Base-by-base conservation (phyloP, 2,329 filamentous ascomycete species). In the Xylariaceae sp. region DNA sequence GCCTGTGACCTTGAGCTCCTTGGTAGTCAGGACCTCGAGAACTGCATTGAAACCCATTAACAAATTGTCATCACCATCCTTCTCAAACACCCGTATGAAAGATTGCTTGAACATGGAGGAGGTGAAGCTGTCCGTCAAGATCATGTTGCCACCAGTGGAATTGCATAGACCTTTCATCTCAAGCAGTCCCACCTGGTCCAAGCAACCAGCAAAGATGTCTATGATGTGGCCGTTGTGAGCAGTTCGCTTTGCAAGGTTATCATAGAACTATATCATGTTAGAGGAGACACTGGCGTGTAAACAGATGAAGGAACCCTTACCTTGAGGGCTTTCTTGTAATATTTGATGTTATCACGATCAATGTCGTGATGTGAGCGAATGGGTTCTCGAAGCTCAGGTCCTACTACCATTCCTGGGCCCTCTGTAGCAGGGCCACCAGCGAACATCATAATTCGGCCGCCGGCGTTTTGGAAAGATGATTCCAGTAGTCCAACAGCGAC, bases 21-120 rank as follows among this genome's bases (percentile, higher is more conserved):
- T 99, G 11, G 94, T 97, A 0, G 94, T 99, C 30, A 99, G 77
- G 13, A 97, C 93, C 73, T 99, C 94, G 10, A 99, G 81, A 9
- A 92, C 92, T 26, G 92, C 94, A 69, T 99, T 99, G 79, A 99
- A 99, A 37, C 92, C 94, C 94, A 99, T 99, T 8, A 96, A 76
- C 11, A 99, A 82, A 70, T 97, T 96, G 62, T 97, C 94, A 54
- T 96, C 88, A 1, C 83, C 91, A 69, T 99, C 94, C 74, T 97
- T 97, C 71, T 99, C 94, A 69, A 99, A 99, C 15, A 99, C 87
- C 54, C 95, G 88, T 45, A 96, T 88, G 68, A 99, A 99, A 0
- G 94, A 97, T 72, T 99, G 94, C 77, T 94, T 97, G 81, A 97
- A 99, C 87, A 99, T 97, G 53, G 93, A 97, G 0, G 94, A 95